These are phyloP conservation scores for Ceratocystis harringtonii DNA, from an alignment of 2,329 filamentous ascomycete species.

Conservation along the genomic window DNA sequence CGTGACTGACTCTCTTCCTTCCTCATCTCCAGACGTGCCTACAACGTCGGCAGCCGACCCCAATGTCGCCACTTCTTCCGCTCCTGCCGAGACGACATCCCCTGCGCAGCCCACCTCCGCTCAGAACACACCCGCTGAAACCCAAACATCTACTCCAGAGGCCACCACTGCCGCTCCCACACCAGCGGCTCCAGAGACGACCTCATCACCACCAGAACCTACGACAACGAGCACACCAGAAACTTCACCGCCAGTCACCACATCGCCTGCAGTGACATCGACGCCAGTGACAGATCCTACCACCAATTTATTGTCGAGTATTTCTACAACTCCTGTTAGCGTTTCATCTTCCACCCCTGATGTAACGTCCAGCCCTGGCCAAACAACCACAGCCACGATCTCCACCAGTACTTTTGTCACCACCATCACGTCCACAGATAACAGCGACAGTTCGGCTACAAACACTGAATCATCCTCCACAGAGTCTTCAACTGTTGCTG, in stretches of 20 bases:
- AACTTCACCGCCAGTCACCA: conserved; percentile 8
- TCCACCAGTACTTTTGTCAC: conserved; percentile 19
- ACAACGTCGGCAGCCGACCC: conserved; percentile 7
- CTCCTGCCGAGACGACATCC: conserved; percentile 11
- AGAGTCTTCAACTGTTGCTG: conserved; percentile 22
- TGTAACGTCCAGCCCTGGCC: conserved; percentile 9
- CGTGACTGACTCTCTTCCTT: conserved; percentile 5
- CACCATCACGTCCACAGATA: conserved; percentile 20
- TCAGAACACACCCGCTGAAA: conserved; percentile 10
- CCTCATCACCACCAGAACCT: conserved; percentile 10
- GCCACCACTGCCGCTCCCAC: background rate
- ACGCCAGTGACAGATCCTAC: background rate
- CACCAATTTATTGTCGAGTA: background rate
- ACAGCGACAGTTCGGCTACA: conserved; percentile 1
- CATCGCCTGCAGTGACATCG: conserved; percentile 13
- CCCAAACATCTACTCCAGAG: conserved; percentile 18
- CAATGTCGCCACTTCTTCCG: conserved; percentile 8
- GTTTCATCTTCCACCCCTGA: conserved; percentile 16
- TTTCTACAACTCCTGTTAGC: conserved; percentile 18
- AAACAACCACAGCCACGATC: conserved; percentile 16
- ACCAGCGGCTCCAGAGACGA: conserved; percentile 17
- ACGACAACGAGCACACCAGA: conserved; percentile 10
- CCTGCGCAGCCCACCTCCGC: conserved; percentile 13
- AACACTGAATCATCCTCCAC: conserved; percentile 19
- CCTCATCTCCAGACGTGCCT: conserved; percentile 1